Evolutionary conservation across 2,329 filamentous ascomycete genomes (phyloP), one percentile per base, ranked within the genome.

Genomic region (Zalaria sp.): DNA sequence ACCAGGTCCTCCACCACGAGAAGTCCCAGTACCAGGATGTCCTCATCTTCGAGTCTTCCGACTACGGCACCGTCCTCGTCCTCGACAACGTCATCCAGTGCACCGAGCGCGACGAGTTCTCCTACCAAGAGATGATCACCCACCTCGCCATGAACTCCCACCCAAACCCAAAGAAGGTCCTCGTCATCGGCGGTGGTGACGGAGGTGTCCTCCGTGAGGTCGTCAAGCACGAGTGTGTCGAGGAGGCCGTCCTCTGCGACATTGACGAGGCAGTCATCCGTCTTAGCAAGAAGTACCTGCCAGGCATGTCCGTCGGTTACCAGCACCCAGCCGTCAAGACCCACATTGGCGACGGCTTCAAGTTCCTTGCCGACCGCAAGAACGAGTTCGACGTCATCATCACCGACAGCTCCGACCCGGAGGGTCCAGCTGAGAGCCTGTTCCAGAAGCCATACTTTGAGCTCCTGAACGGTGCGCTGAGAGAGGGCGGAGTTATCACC

Each of bases 371-470:
- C 63, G 83, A 94, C 64, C 88, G 86, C 75, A 89, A 94, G 79
- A 88, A 94, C 72, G 76, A 82, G 61, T 98, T 98, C 62, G 91
- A 98, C 61, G 88, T 98, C 59, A 98, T 98, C 72, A 96, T 98
- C 72, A 98, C 91, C 57, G 91, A 98, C 71, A 93, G 86, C 53
- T 94, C 86, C 48, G 91, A 98, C 64, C 91, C 91, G 43, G 91
- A 96, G 64, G 91, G 91, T 50, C 91, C 91, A 28, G 91, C 91
- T 53, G 88, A 96, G 77, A 81, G 77, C 57, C 77, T 98, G 51
- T 98, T 98, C 82, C 78, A 96, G 77, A 95, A 95, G 75, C 82
- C 87, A 48, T 98, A 98, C 77, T 98, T 96, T 67, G 75, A 95
- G 75, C 80, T 98, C 53, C 77, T 98, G 48, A 74, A 82, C 64